A percentile compares a stretch with the other conserved stretches of the same genome.
Evolutionary conservation across 495 filamentous ascomycete species (phyloP).

Genomic region (Hyaloscypha variabilis): DNA sequence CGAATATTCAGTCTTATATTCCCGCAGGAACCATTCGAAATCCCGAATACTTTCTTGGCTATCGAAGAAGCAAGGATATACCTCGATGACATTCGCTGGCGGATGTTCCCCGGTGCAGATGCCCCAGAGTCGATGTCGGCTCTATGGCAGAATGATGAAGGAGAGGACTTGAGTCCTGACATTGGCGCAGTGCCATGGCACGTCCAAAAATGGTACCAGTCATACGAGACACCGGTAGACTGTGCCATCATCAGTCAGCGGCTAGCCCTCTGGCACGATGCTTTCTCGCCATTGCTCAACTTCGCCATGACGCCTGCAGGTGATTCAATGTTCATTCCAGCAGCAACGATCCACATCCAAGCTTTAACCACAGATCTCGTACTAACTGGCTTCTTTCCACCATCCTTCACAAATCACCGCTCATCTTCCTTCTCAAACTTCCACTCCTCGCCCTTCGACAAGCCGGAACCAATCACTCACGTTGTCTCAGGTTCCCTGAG

Average conservation of each 20-base stretch:
- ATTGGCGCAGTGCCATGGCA: constrained; percentile 1
- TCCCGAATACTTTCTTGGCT: constrained; percentile 19
- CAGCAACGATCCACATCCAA: constrained; percentile 25
- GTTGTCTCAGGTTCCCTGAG: not conserved
- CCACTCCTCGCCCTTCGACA: not conserved
- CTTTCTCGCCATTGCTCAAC: constrained; percentile 23
- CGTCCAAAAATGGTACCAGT: constrained; percentile 17
- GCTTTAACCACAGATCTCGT: constrained; percentile 20
- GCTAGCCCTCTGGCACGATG: constrained; percentile 26
- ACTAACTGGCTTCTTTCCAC: constrained; percentile 10
- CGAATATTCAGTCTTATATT: constrained; percentile 22
- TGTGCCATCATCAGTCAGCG: constrained; percentile 9
- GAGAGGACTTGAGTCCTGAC: not conserved
- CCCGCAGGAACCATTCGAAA: constrained; percentile 10
- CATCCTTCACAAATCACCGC: constrained; percentile 9
- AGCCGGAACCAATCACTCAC: not conserved
- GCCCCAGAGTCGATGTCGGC: not conserved
- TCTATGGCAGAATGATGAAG: not conserved
- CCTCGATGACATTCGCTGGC: constrained; percentile 27
- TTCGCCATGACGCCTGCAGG: constrained; percentile 17
- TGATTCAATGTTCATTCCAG: constrained; percentile 21
- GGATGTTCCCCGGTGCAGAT: constrained; percentile 12
- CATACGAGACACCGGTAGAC: not conserved
- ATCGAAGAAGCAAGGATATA: constrained; percentile 27
- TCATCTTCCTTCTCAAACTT: constrained; percentile 20